phyloP scores from a whole-genome alignment of 257 asterid genomes.

The Capsicum baccatum region DNA sequence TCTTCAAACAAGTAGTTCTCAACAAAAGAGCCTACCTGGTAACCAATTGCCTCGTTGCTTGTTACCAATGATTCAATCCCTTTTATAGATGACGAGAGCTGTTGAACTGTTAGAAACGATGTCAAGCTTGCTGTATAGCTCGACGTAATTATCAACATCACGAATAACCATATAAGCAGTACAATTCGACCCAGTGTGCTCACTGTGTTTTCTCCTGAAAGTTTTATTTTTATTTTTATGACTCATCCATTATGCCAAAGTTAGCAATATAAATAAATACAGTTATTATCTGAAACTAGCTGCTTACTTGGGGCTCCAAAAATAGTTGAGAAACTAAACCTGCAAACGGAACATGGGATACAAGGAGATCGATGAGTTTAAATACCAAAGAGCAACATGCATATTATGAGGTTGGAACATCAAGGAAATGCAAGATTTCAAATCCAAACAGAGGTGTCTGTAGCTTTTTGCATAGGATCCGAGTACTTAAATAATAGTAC shows the following conservation, averaged over 20 bases:
- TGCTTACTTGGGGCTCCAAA: constrained; percentile 75
- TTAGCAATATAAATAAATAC: background rate
- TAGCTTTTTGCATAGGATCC: background rate
- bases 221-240: background rate
- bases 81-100: constrained; percentile 64
- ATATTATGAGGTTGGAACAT: background rate
- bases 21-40: constrained; percentile 76
- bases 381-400: background rate
- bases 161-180: constrained; percentile 80
- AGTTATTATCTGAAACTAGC: background rate
- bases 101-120: constrained; percentile 75
- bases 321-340: constrained; percentile 94
- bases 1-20: constrained; percentile 65
- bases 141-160: constrained; percentile 67
- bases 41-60: constrained; percentile 68
- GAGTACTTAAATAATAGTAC: background rate
- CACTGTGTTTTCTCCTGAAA: constrained; percentile 74
- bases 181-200: constrained; percentile 79
- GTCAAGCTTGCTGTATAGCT: constrained; percentile 90
- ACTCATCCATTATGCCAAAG: constrained; percentile 9
- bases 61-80: constrained; percentile 76
- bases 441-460: background rate
- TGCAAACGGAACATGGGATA: constrained; percentile 41
- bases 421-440: background rate
- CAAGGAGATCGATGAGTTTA: constrained; percentile 20